These are phyloP conservation scores for Thielaviopsis musarum DNA, from an alignment of 2,329 filamentous ascomycete genomes.

Conservation along the genomic window DNA sequence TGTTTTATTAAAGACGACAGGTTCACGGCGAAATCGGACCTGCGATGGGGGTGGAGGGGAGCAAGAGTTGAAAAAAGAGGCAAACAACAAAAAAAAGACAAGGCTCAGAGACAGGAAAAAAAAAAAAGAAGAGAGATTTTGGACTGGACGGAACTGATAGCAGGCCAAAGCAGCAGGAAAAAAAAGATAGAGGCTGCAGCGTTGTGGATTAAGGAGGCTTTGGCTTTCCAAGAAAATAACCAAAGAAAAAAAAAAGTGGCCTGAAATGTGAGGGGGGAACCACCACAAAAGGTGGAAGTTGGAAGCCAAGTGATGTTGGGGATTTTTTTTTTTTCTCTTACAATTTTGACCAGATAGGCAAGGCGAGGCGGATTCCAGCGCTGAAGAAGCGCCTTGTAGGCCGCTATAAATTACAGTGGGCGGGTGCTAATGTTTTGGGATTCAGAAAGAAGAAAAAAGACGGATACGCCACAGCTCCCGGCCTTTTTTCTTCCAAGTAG, in stretches of 20 bases:
- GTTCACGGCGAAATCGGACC: slow-evolving; percentile 10
- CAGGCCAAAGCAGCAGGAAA: background rate
- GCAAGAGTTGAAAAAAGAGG: background rate
- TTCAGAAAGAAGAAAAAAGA: too few relatives aligned
- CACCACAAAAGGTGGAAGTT: background rate
- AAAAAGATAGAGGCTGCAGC: background rate
- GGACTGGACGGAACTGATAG: slow-evolving; percentile 4
- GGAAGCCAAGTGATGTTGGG: background rate
- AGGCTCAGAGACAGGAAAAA: background rate
- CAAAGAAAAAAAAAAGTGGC: background rate
- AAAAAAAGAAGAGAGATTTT: background rate
- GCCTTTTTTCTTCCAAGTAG: background rate
- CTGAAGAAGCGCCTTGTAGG: background rate
- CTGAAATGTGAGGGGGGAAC: slow-evolving; percentile 8
- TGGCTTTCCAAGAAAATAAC: background rate
- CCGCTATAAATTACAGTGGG: too few relatives aligned
- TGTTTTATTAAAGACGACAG: background rate
- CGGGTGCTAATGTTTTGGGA: too few relatives aligned
- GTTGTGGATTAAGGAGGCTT: background rate
- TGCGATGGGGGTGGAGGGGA: slow-evolving; percentile 2
- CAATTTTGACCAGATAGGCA: slow-evolving; percentile 10
- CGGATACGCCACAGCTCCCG: background rate
- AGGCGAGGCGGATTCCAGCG: slow-evolving; percentile 2
- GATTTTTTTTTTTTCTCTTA: background rate
- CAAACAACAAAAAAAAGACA: background rate